These are phyloP conservation scores for Lichtheimia corymbifera DNA, from an alignment of 371 early-diverging fungal genomes.

Conservation along the genomic window DNA sequence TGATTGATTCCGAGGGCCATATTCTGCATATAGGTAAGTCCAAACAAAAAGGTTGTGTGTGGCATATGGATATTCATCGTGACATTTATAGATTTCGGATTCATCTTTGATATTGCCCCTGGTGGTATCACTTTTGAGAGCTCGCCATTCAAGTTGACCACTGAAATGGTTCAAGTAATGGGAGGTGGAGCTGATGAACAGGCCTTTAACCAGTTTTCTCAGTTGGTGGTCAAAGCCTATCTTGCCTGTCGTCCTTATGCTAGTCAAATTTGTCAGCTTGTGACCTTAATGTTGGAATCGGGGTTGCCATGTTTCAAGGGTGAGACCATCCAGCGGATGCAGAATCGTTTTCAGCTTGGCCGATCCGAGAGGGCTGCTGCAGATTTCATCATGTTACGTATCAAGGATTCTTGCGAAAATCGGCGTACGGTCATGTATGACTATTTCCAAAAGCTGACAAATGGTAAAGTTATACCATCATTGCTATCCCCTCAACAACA, in stretches of 20 bases:
- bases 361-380: conserved; percentile 91
- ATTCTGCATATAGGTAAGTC: conserved; percentile 93
- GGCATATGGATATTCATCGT: too few relatives aligned
- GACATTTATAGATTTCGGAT: conserved; percentile 91
- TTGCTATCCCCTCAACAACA: too few relatives aligned
- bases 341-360: conserved; percentile 91
- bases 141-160: conserved; percentile 98
- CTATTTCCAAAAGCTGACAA: conserved; percentile 86
- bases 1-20: conserved; percentile 98
- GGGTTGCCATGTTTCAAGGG: conserved; percentile 98
- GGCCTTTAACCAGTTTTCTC: conserved; percentile 85
- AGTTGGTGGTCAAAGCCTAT: conserved; percentile 91
- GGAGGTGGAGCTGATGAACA: conserved; percentile 86
- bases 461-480: conserved; percentile 53
- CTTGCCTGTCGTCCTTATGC: conserved; percentile 91
- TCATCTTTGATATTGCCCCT: conserved; percentile 98
- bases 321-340: conserved; percentile 85
- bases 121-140: conserved; percentile 98
- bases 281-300: conserved; percentile 92
- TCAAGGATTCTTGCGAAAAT: conserved; percentile 92
- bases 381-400: conserved; percentile 90
- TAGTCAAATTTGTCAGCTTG: conserved; percentile 89
- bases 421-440: conserved; percentile 84
- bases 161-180: conserved; percentile 98
- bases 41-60: not conserved